These are phyloP conservation scores for Pestalotiopsis fici DNA, from an alignment of 2,329 filamentous ascomycete genomes.

Conservation along the genomic window DNA sequence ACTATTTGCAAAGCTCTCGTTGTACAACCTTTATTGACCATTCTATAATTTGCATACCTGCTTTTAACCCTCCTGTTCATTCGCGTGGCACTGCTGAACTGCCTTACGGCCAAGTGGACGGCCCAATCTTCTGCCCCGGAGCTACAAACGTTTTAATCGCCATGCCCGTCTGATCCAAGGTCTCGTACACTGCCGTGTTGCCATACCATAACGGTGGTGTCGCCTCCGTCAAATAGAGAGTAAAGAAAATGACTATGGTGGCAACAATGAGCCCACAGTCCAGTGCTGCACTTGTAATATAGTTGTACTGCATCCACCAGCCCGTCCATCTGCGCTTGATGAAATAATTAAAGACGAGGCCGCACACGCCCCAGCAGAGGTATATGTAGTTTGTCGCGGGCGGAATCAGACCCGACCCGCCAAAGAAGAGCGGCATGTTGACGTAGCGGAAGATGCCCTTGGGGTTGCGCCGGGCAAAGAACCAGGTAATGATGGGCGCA, in stretches of 20 bases:
- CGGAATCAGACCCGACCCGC: conserved; percentile 63
- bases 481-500: conserved; percentile 64
- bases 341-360: conserved; percentile 68
- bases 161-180: conserved; percentile 44
- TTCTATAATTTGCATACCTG: no score
- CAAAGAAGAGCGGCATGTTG: conserved; percentile 69
- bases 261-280: conserved; percentile 68
- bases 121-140: conserved; percentile 52
- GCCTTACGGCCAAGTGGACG: conserved; percentile 44
- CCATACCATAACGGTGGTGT: conserved; percentile 64
- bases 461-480: conserved; percentile 62
- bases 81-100: background rate
- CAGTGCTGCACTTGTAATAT: conserved; percentile 70
- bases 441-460: conserved; percentile 65
- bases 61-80: background rate
- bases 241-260: conserved; percentile 71
- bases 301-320: conserved; percentile 81
- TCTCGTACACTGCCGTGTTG: conserved; percentile 49
- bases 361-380: conserved; percentile 69
- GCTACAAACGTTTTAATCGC: conserved; percentile 44
- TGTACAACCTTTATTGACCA: no score
- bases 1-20: no score
- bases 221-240: conserved; percentile 61
- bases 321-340: conserved; percentile 66
- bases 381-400: conserved; percentile 73